Evolutionary conservation across 2,329 filamentous ascomycete genomes (phyloP).

Genomic region (Aquanectria penicillioides): DNA sequence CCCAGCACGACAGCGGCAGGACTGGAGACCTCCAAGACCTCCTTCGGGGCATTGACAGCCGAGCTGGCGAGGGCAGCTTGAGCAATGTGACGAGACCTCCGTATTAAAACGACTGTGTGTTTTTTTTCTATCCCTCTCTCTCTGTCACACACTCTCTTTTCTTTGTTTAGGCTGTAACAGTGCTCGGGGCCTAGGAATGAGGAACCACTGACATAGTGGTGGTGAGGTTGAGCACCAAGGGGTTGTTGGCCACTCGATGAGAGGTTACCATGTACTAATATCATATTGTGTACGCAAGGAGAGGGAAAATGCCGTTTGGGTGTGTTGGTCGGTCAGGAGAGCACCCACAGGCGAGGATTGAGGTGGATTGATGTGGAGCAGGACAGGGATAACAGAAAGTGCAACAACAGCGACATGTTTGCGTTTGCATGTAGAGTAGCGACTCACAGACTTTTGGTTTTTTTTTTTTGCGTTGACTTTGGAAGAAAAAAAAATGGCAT

Average conservation of each 20-base stretch:
- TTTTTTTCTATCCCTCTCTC: background rate
- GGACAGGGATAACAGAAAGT: background rate
- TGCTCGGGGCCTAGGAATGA: background rate
- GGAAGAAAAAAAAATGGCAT: constrained; percentile 8
- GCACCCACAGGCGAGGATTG: background rate
- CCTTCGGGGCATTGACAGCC: constrained; percentile 61
- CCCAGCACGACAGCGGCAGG: constrained; percentile 45
- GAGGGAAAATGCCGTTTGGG: background rate
- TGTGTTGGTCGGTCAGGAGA: background rate
- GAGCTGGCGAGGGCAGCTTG: constrained; percentile 56
- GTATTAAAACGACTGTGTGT: constrained; percentile 54
- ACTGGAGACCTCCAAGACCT: constrained; percentile 60
- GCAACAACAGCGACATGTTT: constrained; percentile 15
- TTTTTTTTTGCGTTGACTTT: background rate
- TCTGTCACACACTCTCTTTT: background rate
- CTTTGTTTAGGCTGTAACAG: background rate
- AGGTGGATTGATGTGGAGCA: background rate
- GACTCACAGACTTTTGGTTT: constrained; percentile 13
- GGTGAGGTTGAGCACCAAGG: background rate
- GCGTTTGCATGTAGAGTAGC: constrained; percentile 26
- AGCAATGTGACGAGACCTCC: constrained; percentile 60
- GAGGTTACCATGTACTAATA: constrained; percentile 5
- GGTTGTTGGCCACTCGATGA: background rate
- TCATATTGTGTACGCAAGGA: background rate
- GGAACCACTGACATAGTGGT: background rate